A percentile compares a stretch with the other conserved stretches of the same genome.
Evolutionary conservation across 78 protist genomes (phyloP).

Genomic region (Goniomonas avonlea): DNA sequence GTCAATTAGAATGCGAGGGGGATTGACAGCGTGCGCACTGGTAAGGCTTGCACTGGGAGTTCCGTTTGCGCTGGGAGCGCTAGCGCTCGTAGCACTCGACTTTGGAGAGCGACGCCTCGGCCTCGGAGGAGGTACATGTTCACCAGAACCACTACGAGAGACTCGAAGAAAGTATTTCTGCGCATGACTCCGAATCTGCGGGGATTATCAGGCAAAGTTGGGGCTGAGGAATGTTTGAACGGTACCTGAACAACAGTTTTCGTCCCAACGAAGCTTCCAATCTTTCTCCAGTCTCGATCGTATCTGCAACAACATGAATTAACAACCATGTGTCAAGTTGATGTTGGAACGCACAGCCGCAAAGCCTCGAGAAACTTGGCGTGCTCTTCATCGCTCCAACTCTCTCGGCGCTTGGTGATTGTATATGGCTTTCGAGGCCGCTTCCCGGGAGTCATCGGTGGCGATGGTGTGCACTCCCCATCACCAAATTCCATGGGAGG

Average conservation of each 20-base stretch:
- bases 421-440: slow-evolving; percentile 51
- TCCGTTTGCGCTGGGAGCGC: too few relatives aligned
- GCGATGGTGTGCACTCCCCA: too few relatives aligned
- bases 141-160: not conserved
- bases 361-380: slow-evolving; percentile 55
- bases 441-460: too few relatives aligned
- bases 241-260: slow-evolving; percentile 49
- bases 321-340: not conserved
- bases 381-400: slow-evolving; percentile 63
- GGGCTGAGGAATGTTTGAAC: not conserved
- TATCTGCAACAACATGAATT: slow-evolving; percentile 8
- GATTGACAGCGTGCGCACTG: too few relatives aligned
- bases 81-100: too few relatives aligned
- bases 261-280: slow-evolving; percentile 54
- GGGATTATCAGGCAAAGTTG: not conserved
- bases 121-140: not conserved
- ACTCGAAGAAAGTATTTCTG: slow-evolving; percentile 60
- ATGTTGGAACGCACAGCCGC: not conserved
- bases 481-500: too few relatives aligned
- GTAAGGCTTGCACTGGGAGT: too few relatives aligned
- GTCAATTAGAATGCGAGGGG: too few relatives aligned
- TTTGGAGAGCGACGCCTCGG: too few relatives aligned
- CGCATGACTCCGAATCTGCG: slow-evolving; percentile 61
- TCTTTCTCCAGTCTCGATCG: slow-evolving; percentile 68
- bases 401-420: slow-evolving; percentile 56